Evolutionary conservation across 2,329 filamentous ascomycete species (phyloP), one percentile per base, ranked within the genome.

Genomic region (Arthrinium phaeospermum): DNA sequence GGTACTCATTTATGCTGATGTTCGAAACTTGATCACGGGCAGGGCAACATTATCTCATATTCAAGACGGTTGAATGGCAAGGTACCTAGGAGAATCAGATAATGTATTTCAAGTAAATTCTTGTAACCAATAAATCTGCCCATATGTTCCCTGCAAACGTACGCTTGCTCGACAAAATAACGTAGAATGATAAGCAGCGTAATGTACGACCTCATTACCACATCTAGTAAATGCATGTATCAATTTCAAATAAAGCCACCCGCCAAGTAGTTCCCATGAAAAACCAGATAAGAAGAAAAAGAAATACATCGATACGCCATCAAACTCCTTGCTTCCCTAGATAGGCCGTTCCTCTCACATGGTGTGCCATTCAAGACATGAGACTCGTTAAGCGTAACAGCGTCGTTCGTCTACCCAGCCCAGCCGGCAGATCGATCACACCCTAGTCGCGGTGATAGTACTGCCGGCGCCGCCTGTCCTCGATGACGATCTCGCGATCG

Each of bases 401-500:
- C 51, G 19, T 64, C 12, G 41, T 24, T 41, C 8, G 37, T 41
- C 37, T 7, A 41, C 37, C 37, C 37, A 41, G 37, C 37, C 57
- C 22, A 24, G 34, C 19, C 3, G 8, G 30, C 19, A 64, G 30
- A 19, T 22, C 37, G 34, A 37, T 41, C 34, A 61, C 49, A 30
- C 45, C 74, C 72, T 70, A 77, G 67, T 79, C 77, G 37, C 77
- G 74, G 71, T 79, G 77, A 67, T 79, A 79, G 72, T 80, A 78
- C 70, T 80, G 79, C 71, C 77, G 77, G 49, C 79, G 75, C 47
- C 76, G 77, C 2, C 76, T 76, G 71, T 81, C 79, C 71, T 81
- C 79, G 61, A 81, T 79, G 34, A 81, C 72, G 46, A 81, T 80
- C 74, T 81, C 73, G 3, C 73, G 64, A 8, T 79, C 79, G 2